These are phyloP conservation scores for Auricularia auricula-judae DNA, from an alignment of 768 basidiomycete species.

Conservation along the genomic window DNA sequence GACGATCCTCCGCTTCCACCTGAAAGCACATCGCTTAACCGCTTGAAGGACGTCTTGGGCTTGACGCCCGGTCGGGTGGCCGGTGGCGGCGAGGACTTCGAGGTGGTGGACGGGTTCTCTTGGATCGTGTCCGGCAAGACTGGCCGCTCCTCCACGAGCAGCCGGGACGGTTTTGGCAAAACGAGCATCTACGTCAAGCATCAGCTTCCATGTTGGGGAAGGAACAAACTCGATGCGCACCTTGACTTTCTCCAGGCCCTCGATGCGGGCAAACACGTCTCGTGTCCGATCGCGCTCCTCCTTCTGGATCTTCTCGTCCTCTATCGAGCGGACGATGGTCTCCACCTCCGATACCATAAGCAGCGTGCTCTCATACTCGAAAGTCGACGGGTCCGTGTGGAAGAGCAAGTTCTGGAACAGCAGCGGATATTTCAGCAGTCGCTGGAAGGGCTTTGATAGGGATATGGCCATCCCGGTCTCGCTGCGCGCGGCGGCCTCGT, in stretches of 20 bases:
- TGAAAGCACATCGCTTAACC: conserved; percentile 75
- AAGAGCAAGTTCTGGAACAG: conserved; percentile 95
- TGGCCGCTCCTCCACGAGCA: conserved; percentile 68
- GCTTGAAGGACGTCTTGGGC: conserved; percentile 79
- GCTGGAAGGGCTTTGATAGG: conserved; percentile 93
- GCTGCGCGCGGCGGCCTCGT: conserved; percentile 69
- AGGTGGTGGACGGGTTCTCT: conserved; percentile 5
- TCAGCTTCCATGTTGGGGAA: background rate
- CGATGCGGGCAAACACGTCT: conserved; percentile 92
- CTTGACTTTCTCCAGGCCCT: conserved; percentile 88
- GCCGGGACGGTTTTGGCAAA: conserved; percentile 77
- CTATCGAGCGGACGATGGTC: conserved; percentile 89
- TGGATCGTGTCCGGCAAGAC: conserved; percentile 18
- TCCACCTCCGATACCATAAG: conserved; percentile 98
- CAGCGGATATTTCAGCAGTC: conserved; percentile 91
- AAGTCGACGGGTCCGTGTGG: conserved; percentile 94
- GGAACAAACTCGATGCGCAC: conserved; percentile 25
- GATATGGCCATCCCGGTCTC: conserved; percentile 94
- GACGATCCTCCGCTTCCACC: conserved; percentile 30
- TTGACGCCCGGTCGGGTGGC: conserved; percentile 45
- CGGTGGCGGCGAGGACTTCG: conserved; percentile 25
- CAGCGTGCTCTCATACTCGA: conserved; percentile 92
- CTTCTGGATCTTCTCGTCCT: conserved; percentile 95
- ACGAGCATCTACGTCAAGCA: conserved; percentile 38
- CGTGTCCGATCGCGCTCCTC: conserved; percentile 93